These are phyloP conservation scores for Rosa hybrid DNA, from an alignment of 331 rosid genomes.

Conservation along the genomic window DNA sequence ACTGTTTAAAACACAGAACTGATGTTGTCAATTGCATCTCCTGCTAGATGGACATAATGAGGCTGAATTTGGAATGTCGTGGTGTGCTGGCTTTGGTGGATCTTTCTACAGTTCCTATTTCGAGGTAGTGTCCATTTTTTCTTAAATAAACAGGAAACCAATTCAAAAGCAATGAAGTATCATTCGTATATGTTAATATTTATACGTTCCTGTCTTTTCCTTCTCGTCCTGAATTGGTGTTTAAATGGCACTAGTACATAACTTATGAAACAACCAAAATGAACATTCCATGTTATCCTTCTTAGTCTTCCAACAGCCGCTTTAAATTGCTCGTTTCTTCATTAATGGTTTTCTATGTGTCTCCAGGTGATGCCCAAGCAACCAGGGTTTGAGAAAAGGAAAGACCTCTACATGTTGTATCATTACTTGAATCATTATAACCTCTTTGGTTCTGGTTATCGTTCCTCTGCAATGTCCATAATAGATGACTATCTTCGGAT, in stretches of 20 bases:
- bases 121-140: conserved; percentile 45
- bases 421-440: conserved; percentile 93
- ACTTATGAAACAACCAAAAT: neutral
- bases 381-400: conserved; percentile 81
- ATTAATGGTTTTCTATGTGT: neutral
- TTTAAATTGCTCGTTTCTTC: neutral
- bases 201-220: no score
- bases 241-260: neutral
- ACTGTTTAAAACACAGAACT: conserved; percentile 3
- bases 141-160: neutral
- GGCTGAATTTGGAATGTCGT: conserved; percentile 93
- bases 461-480: conserved; percentile 84
- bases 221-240: neutral
- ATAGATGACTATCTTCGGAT: conserved; percentile 73
- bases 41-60: conserved; percentile 86
- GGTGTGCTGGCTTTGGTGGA: conserved; percentile 94
- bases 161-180: neutral
- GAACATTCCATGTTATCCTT: neutral
- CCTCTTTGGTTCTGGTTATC: conserved; percentile 92
- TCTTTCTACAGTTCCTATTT: conserved; percentile 82
- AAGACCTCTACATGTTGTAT: conserved; percentile 79
- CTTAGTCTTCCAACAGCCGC: neutral
- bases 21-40: conserved; percentile 24
- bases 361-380: conserved; percentile 88
- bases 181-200: neutral